phyloP scores from a whole-genome alignment of 352 stramenopile genomes.

The Phytopythium vexans region DNA sequence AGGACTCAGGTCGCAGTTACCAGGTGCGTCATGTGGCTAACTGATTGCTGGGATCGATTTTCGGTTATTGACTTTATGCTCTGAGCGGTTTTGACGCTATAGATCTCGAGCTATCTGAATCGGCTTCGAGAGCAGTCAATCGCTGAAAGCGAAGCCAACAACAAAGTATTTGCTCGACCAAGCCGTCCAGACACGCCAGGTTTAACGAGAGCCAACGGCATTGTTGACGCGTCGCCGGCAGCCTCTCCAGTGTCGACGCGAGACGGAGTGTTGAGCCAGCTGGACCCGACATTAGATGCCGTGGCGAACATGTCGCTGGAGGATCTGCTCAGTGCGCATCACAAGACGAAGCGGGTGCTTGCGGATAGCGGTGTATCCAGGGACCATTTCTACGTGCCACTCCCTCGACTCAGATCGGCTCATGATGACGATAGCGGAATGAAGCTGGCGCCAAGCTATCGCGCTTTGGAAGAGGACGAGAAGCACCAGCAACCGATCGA shows the following conservation, averaged over 20 bases:
- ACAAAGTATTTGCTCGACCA: conserved; percentile 61
- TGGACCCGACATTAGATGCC: conserved; percentile 41
- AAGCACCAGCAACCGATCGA: conserved; percentile 85
- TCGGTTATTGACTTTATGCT: neutral
- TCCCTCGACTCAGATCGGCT: conserved; percentile 17
- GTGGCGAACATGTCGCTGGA: conserved; percentile 67
- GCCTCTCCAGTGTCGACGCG: conserved; percentile 25
- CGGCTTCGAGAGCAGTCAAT: conserved; percentile 73
- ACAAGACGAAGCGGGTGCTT: conserved; percentile 53
- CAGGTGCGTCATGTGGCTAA: conserved; percentile 26
- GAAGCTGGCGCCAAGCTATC: conserved; percentile 57
- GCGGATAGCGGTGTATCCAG: conserved; percentile 34
- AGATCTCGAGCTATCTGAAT: conserved; percentile 75
- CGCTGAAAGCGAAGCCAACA: conserved; percentile 71
- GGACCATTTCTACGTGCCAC: conserved; percentile 32
- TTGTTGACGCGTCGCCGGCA: conserved; percentile 36
- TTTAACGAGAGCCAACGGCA: conserved; percentile 5
- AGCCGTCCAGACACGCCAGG: conserved; percentile 13
- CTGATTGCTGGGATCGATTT: neutral
- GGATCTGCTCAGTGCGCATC: conserved; percentile 44
- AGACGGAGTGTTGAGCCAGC: conserved; percentile 9
- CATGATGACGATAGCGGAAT: conserved; percentile 21
- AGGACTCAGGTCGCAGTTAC: conserved; percentile 80
- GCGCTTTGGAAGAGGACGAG: conserved; percentile 68
- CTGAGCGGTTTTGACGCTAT: neutral